Base-by-base conservation (phyloP, 1,284 basidiomycete genomes). In the Malassezia caprae region DNA sequence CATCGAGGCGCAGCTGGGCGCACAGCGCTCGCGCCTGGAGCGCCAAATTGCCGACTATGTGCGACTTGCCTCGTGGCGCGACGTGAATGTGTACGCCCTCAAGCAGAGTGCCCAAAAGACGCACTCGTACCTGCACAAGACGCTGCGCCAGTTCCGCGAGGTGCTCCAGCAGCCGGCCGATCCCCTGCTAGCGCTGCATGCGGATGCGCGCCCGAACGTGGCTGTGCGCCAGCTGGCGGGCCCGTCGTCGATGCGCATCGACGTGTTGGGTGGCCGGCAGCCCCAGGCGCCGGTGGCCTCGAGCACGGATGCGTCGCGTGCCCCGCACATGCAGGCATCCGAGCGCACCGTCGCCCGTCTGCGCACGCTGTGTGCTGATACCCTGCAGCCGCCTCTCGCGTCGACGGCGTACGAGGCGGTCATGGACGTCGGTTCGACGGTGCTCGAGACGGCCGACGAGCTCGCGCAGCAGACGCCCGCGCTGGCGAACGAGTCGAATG, bases 61-160 rank as follows among this genome's bases (percentile, higher is more conserved):
- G 79, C 90, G 90, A 75, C 80, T 99, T 35, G 94, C 94, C 0
- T 94, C 90, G 69, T 98, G 94, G 94, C 93, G 88, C 75, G 94
- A 99, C 72, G 80, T 93, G 70, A 99, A 98, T 68, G 86, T 98
- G 10, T 87, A 89, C 62, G 90, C 94, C 3, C 80, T 99, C 61
- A 88, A 87, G 74, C 84, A 87, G 60, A 96, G 90, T 67, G 91
- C 93, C 0, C 83, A 86, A 64, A 86, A 83, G 69, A 90, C 88
- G 1, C 94, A 99, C 75, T 83, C 84, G 58, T 88, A 91, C 62
- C 79, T 99, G 12, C 93, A 91, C 81, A 90, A 88, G 75, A 82
- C 84, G 62, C 82, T 96, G 59, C 83, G 88, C 58, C 94, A 89
- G 76, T 94, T 93, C 79, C 82, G 90, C n/a, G 86, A 89, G 45